A percentile compares a stretch with the other conserved stretches of the same genome.
phyloP scores from a whole-genome alignment of 2,329 filamentous ascomycete species.

The Aspergillus glaucus region DNA sequence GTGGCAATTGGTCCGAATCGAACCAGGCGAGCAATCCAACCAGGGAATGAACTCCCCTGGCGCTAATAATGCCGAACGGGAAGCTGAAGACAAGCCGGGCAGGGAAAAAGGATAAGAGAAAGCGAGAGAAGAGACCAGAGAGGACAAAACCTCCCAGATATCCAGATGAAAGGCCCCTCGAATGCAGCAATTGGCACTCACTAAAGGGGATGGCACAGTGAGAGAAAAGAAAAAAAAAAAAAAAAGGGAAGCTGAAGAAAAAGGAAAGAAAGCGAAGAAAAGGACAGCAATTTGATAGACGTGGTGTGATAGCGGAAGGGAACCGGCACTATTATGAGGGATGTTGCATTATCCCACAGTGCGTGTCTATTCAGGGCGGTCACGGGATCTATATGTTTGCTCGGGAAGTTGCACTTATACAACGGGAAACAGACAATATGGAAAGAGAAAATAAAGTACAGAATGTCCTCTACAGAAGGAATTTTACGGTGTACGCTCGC shows the following conservation, averaged over 20 bases:
- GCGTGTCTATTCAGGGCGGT: neutral
- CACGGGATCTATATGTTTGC: neutral
- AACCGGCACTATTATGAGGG: neutral
- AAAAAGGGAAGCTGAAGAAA: neutral
- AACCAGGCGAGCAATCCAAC: neutral
- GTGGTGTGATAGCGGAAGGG: neutral
- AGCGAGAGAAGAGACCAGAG: constrained; percentile 6
- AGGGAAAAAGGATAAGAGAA: constrained; percentile 4
- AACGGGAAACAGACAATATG: neutral
- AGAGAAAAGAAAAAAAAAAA: constrained; percentile 3
- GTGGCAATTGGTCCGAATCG: constrained; percentile 1
- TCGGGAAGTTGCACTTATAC: neutral
- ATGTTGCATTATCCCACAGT: neutral
- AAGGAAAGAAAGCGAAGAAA: constrained; percentile 1
- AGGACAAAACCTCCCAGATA: neutral
- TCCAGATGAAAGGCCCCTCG: neutral
- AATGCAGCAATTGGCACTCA: neutral
- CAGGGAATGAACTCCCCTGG: neutral
- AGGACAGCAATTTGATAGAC: neutral
- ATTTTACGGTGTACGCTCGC: neutral
- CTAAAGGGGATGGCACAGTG: constrained; percentile 2
- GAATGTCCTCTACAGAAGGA: neutral
- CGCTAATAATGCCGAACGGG: neutral
- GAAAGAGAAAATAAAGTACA: neutral
- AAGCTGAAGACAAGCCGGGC: constrained; percentile 1